Conservation (phyloP, 768 basidiomycete species). For the Gyrodon lividus region DNA sequence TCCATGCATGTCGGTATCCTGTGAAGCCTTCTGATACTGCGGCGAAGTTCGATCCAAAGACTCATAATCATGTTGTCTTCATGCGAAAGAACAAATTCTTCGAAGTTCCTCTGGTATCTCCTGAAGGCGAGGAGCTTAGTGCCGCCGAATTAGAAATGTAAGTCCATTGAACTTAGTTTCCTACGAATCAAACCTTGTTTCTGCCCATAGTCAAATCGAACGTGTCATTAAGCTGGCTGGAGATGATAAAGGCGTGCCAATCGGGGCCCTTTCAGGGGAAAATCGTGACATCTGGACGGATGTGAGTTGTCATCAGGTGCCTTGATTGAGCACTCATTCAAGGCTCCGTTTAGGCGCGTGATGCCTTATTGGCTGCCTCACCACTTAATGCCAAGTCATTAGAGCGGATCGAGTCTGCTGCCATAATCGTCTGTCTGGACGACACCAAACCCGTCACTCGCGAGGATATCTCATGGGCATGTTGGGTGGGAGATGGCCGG, state of each 20-base stretch:
- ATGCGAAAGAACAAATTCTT: constrained; percentile 91
- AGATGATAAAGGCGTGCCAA: constrained; percentile 40
- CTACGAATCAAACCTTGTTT: constrained; percentile 4
- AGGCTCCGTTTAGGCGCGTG: constrained; percentile 43
- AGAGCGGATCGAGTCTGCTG: constrained; percentile 83
- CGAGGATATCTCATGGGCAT: constrained; percentile 76
- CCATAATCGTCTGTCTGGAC: constrained; percentile 85
- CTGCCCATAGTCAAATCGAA: constrained; percentile 54
- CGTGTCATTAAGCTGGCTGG: constrained; percentile 68
- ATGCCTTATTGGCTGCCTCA: constrained; percentile 62
- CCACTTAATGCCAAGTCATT: constrained; percentile 65
- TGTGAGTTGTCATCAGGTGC: constrained; percentile 50
- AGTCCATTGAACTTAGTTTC: constrained; percentile 15
- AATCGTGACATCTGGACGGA: constrained; percentile 91
- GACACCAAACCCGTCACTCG: constrained; percentile 78
- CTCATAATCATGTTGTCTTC: constrained; percentile 87
- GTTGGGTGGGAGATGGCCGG: constrained; percentile 87
- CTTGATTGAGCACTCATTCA: not conserved
- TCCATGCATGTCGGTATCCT: constrained; percentile 92
- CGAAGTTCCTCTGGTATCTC: constrained; percentile 67
- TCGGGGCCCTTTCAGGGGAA: constrained; percentile 87
- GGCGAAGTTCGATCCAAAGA: constrained; percentile 68
- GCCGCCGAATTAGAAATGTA: constrained; percentile 80
- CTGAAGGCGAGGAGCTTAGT: constrained; percentile 67
- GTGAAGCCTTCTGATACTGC: constrained; percentile 81